These are phyloP conservation scores for Bryoerythrophyllum caledonicum DNA, from an alignment of 225 moss, liverwort and hornwort species.

Conservation along the genomic window DNA sequence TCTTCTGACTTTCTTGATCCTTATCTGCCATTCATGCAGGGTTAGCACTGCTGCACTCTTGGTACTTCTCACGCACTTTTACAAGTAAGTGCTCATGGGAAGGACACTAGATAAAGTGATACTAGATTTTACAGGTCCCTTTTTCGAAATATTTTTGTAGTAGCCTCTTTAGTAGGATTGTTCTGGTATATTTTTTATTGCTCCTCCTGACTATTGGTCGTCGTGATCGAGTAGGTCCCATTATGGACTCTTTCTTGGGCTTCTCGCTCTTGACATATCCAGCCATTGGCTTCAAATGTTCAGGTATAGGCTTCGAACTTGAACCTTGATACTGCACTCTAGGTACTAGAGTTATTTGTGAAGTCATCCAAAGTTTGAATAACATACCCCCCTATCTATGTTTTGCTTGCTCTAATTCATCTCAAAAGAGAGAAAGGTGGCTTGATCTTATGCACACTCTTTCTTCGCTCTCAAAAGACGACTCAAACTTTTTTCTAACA, in stretches of 20 bases:
- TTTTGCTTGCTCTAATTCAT: too few relatives aligned
- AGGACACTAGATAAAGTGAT: neutral
- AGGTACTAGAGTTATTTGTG: too few relatives aligned
- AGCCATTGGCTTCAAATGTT: conserved; percentile 99
- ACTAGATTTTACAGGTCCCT: neutral
- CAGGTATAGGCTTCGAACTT: conserved; percentile 53
- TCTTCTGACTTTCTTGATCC: conserved; percentile 19
- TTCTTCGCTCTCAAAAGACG: too few relatives aligned
- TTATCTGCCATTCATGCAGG: conserved; percentile 44
- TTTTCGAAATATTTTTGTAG: neutral
- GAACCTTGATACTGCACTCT: neutral
- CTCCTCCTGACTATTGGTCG: conserved; percentile 23
- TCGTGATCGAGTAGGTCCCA: conserved; percentile 34
- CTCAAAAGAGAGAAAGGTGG: too few relatives aligned
- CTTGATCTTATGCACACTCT: too few relatives aligned
- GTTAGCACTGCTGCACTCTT: conserved; percentile 91
- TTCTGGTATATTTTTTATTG: neutral
- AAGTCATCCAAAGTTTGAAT: too few relatives aligned
- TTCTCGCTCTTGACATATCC: conserved; percentile 85
- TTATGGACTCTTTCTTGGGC: conserved; percentile 73
- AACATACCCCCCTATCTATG: too few relatives aligned
- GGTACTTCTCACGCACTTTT: conserved; percentile 90
- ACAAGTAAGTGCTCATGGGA: conserved; percentile 60
- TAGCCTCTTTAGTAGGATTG: neutral
- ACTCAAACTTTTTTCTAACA: too few relatives aligned